Percentiles rank a stretch among this genome's conserved stretches.
These are phyloP conservation scores for Trypanosoma cruzi DNA, from an alignment of 208 protist species.

Conservation along the genomic window DNA sequence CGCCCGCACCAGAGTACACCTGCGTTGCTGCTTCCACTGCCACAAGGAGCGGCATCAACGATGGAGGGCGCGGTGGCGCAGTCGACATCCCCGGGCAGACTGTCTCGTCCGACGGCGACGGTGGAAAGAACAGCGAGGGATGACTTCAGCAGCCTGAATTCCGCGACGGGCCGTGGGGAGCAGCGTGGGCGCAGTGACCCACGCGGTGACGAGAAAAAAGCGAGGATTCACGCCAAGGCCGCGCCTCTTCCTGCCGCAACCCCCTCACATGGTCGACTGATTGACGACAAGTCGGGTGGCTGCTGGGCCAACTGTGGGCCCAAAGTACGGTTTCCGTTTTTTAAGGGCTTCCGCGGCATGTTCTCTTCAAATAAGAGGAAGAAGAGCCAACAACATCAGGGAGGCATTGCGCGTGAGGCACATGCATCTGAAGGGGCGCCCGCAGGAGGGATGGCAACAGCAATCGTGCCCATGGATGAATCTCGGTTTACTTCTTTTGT, in stretches of 20 bases:
- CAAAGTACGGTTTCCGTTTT: neutral
- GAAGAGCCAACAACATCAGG: neutral
- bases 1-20: too few species aligned
- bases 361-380: neutral
- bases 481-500: neutral
- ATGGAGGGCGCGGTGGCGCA: too few species aligned
- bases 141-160: too few species aligned
- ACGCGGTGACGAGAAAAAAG: neutral
- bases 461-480: neutral
- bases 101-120: too few species aligned
- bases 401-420: neutral
- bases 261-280: neutral
- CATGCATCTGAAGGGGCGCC: neutral
- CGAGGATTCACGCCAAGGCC: neutral
- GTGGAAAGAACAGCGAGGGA: too few species aligned
- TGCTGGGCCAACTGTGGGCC: neutral
- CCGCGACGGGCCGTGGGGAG: too few species aligned
- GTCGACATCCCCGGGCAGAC: too few species aligned
- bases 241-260: neutral
- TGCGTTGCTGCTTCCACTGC: too few species aligned
- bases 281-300: slow-evolving; percentile 11
- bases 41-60: too few species aligned
- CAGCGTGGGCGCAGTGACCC: too few species aligned
- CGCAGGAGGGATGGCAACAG: neutral
- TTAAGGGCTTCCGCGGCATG: neutral